phyloP scores from a whole-genome alignment of 257 asterid genomes.

The Ehretia macrophylla region DNA sequence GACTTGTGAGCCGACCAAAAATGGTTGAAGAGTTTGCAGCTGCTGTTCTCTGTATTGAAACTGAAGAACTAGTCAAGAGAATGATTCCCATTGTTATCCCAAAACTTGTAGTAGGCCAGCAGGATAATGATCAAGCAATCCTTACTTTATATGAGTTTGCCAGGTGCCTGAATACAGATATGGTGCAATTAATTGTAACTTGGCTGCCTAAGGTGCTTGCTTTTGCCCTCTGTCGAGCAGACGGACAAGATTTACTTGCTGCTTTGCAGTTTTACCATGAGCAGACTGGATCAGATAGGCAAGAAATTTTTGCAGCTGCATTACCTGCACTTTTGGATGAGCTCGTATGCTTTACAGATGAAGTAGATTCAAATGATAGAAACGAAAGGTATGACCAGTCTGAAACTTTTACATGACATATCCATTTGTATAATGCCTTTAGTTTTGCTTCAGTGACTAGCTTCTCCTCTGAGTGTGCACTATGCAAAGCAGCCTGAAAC shows the following conservation, averaged over 20 bases:
- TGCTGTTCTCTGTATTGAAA: constrained; percentile 73
- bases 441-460: too few relatives aligned
- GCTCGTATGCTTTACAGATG: constrained; percentile 82
- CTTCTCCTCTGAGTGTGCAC: too few relatives aligned
- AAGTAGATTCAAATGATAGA: constrained; percentile 59
- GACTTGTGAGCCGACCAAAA: constrained; percentile 64
- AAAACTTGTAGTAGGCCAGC: constrained; percentile 66
- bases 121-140: constrained; percentile 54
- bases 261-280: constrained; percentile 72
- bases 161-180: constrained; percentile 54
- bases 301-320: constrained; percentile 84
- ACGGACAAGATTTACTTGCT: constrained; percentile 52
- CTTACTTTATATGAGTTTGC: constrained; percentile 64
- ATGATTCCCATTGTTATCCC: constrained; percentile 95
- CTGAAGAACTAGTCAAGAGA: constrained; percentile 71
- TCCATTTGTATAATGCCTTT: background rate
- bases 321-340: constrained; percentile 74
- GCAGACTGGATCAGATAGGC: constrained; percentile 60
- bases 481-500: too few relatives aligned
- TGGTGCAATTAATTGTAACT: constrained; percentile 62
- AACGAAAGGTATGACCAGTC: constrained; percentile 48
- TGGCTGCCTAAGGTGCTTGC: constrained; percentile 93
- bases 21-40: constrained; percentile 81
- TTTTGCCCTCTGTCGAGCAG: constrained; percentile 82
- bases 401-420: constrained; percentile 5